Base-by-base conservation (phyloP, 208 protist species). In the Acanthamoeba lugdunensis region DNA sequence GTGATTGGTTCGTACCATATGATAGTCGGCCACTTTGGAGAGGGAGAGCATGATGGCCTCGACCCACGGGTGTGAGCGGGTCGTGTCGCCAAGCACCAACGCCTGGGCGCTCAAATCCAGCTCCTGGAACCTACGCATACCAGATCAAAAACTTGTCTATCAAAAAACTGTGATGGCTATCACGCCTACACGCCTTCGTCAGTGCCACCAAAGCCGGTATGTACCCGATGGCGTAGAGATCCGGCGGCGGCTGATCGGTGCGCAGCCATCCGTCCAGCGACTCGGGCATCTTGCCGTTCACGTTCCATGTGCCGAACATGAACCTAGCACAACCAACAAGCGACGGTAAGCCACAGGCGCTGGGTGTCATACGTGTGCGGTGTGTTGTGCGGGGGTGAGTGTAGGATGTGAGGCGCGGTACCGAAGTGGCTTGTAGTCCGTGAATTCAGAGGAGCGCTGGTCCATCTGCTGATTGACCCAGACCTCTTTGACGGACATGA, bases 281-380 rank as follows among this genome's bases (percentile, higher is more conserved):
- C 30, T 95, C 94, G 16, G 96, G 95, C 81, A 94, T 94, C 88
- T 96, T 95, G n/a, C 94, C 94, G 94, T 97, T 97, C 7, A 97
- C 96, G 93, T 97, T 97, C 96, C 96, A 97, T 45, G 96, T 97
- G 41, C 91, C 54, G 28, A 71, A 92, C 58, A 81, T 81, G 50
- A 92, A 92, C 41, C 88, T 92, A 25, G 4, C 25, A 18, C 28
- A 30, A 63, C 2, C 54, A 61, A 61, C 18, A 25, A 23, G 21
- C 52, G 5, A 25, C 54, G 21, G 54, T 23, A 61, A 61, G 18
- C 21, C 54, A 23, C 54, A 61, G 21, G 54, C 54, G 33, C 33
- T 58, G 13, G 21, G 14, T 63, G 28, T 37, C 28, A 13, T 73
- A 5, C 2, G 28, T 13, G 63, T 23, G 25, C 18, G 18, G 18